Evolutionary conservation across 768 basidiomycete genomes (phyloP), one percentile per base, ranked within the genome.

Genomic region (Phanerochaete carnosa): DNA sequence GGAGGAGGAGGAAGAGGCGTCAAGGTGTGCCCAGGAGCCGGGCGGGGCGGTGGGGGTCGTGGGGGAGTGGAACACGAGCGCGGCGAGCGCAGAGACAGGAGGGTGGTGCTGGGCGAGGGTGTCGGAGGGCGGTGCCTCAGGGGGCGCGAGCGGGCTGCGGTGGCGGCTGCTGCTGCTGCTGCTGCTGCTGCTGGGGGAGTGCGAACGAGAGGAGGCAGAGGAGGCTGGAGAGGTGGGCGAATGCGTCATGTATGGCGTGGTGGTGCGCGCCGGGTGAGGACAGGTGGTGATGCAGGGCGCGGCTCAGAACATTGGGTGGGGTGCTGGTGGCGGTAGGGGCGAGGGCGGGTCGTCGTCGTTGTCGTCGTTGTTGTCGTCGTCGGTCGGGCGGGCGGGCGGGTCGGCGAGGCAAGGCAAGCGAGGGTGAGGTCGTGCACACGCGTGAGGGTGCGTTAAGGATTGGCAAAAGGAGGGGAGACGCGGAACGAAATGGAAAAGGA

Each of bases 251-350:
- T 68, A 66, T n/a, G 69, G 62, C 65, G 57, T 26, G 33, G 33
- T 23, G 59, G 60, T 58, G 60, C 61, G 59, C 45, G 57, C 67
- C 65, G 65, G 59, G 60, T 61, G 61, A 65, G 58, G 68, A 60
- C 62, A 65, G 64, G 39, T 43, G n/a, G n/a, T 69, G 63, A 65
- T 69, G 67, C 64, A 68, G 55, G 62, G 59, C 62, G 62, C 66
- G 68, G 60, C 64, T 67, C 66, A 69, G 60, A 62, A 62, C 61
- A 62, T 61, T n/a, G n/a, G n/a, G n/a, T n/a, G n/a, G n/a, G n/a
- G n/a, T n/a, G n/a, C n/a, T n/a, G n/a, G n/a, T n/a, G n/a, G n/a
- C n/a, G n/a, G n/a, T n/a, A n/a, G n/a, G n/a, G n/a, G n/a, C n/a
- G n/a, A n/a, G n/a, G n/a, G n/a, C n/a, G n/a, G n/a, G n/a, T n/a